These are phyloP conservation scores for Rhodotorula kratochvilovae DNA, from an alignment of 768 basidiomycete genomes.

Conservation along the genomic window DNA sequence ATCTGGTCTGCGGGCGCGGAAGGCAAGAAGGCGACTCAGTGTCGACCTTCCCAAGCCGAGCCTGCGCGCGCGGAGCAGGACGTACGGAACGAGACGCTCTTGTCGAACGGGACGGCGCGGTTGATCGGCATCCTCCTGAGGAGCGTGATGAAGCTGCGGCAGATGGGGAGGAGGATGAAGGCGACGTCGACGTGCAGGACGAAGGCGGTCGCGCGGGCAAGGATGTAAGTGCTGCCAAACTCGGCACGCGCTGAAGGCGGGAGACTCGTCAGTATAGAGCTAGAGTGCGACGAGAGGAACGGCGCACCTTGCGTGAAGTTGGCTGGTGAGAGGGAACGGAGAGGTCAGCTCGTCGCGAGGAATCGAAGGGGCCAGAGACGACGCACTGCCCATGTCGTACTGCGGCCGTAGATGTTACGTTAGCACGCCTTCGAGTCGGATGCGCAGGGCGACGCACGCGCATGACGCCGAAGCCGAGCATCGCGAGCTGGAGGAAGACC, in stretches of 20 bases:
- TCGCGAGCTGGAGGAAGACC: conserved; percentile 73
- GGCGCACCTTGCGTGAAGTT: neutral
- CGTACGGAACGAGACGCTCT: conserved; percentile 72
- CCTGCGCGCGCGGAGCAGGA: neutral
- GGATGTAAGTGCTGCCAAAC: conserved; percentile 73
- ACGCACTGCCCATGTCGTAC: conserved; percentile 39
- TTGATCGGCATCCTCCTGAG: conserved; percentile 80
- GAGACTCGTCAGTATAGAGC: neutral
- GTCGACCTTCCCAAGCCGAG: neutral
- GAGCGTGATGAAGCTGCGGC: conserved; percentile 87
- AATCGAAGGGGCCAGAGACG: no score
- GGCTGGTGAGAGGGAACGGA: neutral
- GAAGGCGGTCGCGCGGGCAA: conserved; percentile 81
- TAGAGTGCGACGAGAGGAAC: neutral
- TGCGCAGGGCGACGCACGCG: conserved; percentile 47
- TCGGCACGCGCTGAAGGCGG: conserved; percentile 42
- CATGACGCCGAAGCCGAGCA: conserved; percentile 68
- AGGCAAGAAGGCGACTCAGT: neutral
- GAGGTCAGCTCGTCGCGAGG: neutral
- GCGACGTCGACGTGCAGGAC: conserved; percentile 85
- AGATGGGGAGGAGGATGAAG: conserved; percentile 90
- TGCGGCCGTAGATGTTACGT: neutral
- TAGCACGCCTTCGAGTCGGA: neutral
- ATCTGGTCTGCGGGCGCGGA: conserved; percentile 57
- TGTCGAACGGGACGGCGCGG: conserved; percentile 84